Conservation (phyloP, 2,329 filamentous ascomycete genomes). For the Talaromyces atroroseus region DNA sequence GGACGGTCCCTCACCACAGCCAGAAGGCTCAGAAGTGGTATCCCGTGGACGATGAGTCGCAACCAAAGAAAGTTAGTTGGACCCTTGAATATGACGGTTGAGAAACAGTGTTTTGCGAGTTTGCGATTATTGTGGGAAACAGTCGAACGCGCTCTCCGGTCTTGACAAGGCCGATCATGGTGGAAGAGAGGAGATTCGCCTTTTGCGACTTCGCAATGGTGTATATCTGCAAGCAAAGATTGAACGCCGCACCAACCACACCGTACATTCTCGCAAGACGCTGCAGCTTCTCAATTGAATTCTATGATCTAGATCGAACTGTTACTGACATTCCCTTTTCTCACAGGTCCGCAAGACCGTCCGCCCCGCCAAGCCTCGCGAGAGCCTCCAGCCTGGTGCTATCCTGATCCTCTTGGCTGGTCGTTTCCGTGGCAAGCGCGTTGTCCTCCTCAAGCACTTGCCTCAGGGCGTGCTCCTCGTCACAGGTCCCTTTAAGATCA, state of each 20-base stretch:
- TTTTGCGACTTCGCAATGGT: constrained; percentile 4
- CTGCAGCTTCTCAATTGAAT: background rate
- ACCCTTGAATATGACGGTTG: constrained; percentile 16
- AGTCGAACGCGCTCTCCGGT: background rate
- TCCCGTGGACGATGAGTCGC: constrained; percentile 83
- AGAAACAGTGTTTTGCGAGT: constrained; percentile 11
- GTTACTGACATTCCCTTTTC: constrained; percentile 12
- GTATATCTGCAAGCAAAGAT: background rate
- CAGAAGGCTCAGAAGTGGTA: constrained; percentile 99
- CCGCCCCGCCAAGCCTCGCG: constrained; percentile 79
- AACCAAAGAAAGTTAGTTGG: constrained; percentile 87
- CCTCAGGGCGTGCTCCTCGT: constrained; percentile 97
- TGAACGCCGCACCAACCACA: background rate
- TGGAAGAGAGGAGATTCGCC: constrained; percentile 21
- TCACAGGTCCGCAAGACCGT: constrained; percentile 86
- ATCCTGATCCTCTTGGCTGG: constrained; percentile 98
- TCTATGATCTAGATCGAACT: background rate
- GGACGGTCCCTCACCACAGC: constrained; percentile 76
- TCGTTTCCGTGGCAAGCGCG: constrained; percentile 99
- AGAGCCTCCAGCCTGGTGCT: constrained; percentile 87
- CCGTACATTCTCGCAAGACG: constrained; percentile 5
- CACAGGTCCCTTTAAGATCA: constrained; percentile 99
- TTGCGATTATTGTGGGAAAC: background rate
- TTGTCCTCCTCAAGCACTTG: constrained; percentile 96
- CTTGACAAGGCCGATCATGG: background rate